Percentiles rank a stretch among this genome's conserved stretches.
Evolutionary conservation across 768 basidiomycete genomes (phyloP).

Genomic region (Rhizopogon sp.): DNA sequence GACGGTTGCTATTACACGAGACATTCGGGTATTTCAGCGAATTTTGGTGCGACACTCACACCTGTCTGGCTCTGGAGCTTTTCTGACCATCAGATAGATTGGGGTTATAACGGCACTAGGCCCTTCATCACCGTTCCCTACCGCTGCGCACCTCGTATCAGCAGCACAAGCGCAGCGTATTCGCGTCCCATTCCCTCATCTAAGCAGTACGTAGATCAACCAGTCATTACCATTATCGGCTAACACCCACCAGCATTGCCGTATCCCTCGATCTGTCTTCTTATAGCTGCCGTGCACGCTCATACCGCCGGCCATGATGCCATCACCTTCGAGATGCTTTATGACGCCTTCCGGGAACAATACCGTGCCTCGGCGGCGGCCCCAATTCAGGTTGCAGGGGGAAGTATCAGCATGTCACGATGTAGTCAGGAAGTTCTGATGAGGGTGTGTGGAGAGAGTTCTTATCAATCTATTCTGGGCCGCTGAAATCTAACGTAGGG

Average conservation of each 20-base stretch:
- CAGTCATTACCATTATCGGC: neutral
- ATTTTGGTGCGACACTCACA: conserved; percentile 47
- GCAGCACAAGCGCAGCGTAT: conserved; percentile 50
- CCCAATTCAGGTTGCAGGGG: conserved; percentile 70
- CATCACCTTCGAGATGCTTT: conserved; percentile 91
- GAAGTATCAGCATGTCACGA: conserved; percentile 69
- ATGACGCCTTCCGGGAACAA: conserved; percentile 73
- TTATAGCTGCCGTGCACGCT: conserved; percentile 81
- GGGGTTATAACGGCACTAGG: conserved; percentile 41
- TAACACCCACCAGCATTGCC: conserved; percentile 46
- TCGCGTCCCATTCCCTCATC: conserved; percentile 46
- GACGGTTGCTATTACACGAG: conserved; percentile 55
- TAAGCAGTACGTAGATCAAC: conserved; percentile 43
- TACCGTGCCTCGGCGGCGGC: conserved; percentile 67
- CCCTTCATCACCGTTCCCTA: conserved; percentile 50
- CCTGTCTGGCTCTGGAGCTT: neutral
- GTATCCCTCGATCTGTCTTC: conserved; percentile 75
- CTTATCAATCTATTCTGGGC: neutral
- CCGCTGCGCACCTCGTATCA: conserved; percentile 34
- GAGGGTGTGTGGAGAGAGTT: conserved; percentile 43
- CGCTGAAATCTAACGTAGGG: conserved; percentile 44
- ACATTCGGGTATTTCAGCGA: conserved; percentile 52
- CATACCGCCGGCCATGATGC: conserved; percentile 68
- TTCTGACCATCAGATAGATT: conserved; percentile 31
- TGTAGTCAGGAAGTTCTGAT: conserved; percentile 62